Evolutionary conservation across 2,329 filamentous ascomycete species (phyloP).

Genomic region (Elsinoe australis): DNA sequence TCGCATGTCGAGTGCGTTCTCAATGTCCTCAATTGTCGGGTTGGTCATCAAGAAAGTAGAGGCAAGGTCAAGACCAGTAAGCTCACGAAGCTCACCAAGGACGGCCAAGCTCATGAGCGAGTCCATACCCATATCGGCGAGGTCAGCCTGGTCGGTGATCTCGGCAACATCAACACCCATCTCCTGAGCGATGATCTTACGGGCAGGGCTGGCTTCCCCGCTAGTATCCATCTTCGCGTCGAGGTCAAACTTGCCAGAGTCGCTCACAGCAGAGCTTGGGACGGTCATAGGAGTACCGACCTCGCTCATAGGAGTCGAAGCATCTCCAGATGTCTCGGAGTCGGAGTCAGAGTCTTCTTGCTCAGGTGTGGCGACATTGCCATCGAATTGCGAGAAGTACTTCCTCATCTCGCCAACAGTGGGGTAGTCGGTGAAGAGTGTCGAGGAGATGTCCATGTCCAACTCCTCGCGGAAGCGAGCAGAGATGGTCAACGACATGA

Average conservation of each 20-base stretch:
- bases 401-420: constrained; percentile 55
- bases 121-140: constrained; percentile 52
- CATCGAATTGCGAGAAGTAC: constrained; percentile 45
- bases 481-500: constrained; percentile 54
- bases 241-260: constrained; percentile 35
- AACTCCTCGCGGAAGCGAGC: constrained; percentile 56
- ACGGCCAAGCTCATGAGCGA: constrained; percentile 48
- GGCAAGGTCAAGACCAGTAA: constrained; percentile 44
- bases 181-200: constrained; percentile 45
- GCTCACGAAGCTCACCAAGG: constrained; percentile 44
- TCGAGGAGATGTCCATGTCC: constrained; percentile 51
- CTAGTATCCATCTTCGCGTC: constrained; percentile 32
- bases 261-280: constrained; percentile 35
- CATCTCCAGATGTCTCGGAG: constrained; percentile 35
- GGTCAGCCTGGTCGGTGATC: constrained; percentile 50
- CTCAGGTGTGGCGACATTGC: constrained; percentile 33
- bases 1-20: constrained; percentile 54
- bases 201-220: constrained; percentile 39
- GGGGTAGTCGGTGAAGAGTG: constrained; percentile 53
- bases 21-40: constrained; percentile 57
- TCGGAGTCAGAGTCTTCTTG: constrained; percentile 35
- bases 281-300: constrained; percentile 42
- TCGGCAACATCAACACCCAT: constrained; percentile 60
- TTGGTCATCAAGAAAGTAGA: constrained; percentile 53
- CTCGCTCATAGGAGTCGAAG: constrained; percentile 38